Evolutionary conservation across 139 green algal genomes (phyloP), one percentile per base, ranked within the genome.

Genomic region (Desmodesmus armatus): DNA sequence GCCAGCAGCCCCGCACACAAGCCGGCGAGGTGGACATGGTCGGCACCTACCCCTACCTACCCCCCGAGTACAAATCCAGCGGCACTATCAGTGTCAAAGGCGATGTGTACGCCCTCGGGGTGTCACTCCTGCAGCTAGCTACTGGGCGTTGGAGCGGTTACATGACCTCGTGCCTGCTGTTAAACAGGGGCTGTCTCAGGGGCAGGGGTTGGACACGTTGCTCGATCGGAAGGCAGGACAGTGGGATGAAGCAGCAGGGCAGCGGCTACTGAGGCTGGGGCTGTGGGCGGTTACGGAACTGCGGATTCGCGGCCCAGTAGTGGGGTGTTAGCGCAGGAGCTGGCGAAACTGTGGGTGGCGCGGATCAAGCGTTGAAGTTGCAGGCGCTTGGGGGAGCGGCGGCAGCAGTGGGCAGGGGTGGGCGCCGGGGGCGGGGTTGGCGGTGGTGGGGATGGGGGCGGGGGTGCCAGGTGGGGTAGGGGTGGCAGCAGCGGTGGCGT

Each of bases 81-180:
- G 80, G 80, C 44, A 41, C 19, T 2, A 11, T 85, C n/a, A 58
- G 47, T 43, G 4, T 78, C 3, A 70, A 78, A 33, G 51, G 37
- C 31, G 80, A 85, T 29, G 80, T 78, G 31, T 85, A 85, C 58
- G 80, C 80, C 27, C 66, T 85, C 31, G 80, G 80, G 19, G 80
- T 85, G 66, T 79, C 80, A 19, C 49, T 85, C 31, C 67, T 85
- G 67, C 80, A 85, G 80, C 66, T 85, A 44, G 67, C 80, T 15
- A 78, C 47, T 6, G 80, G 80, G n/a, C 47, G 80, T 31, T 62
- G n/a, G 78, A 84, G 58, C 58, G 78, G 2, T 25, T 84, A 25
- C 25, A 53, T 23, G 62, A 62, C 2, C 60, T 84, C 4, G n/a
- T 74, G 78, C 78, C 43, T 62, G 78, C 62, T 74, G 58, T 23